Evolutionary conservation across 2,329 filamentous ascomycete species (phyloP), one percentile per base, ranked within the genome.

Genomic region (Juglanconis sp.): DNA sequence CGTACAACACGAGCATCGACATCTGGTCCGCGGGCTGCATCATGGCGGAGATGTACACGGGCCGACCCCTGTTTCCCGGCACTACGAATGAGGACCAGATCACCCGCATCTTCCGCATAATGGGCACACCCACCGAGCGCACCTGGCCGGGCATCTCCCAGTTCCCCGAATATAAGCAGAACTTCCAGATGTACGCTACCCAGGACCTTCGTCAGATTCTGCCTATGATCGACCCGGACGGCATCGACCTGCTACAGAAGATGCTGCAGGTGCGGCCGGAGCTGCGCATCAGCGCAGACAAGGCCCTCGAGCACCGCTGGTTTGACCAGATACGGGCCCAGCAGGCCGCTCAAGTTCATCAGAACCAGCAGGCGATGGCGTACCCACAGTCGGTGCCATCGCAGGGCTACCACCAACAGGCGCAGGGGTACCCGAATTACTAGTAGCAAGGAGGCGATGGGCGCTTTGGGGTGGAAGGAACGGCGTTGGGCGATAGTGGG

Each of bases 21-120:
- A 98, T 99, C 72, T 99, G 95, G 95, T 96, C 92, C 6, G 95
- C 95, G 6, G 95, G 95, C 59, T 99, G 95, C 75, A 99, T 99
- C 80, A 98, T 99, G 95, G 95, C 95, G 9, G 95, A 99, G 77
- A 97, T 99, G 92, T 98, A 96, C 75, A 97, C 94, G 0, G 95
- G 95, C 4, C 86, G 95, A 17, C 95, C 95, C 0, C 83, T 99
- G 6, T 99, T 99, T 78, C 95, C 95, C 0, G 95, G 95, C 61
- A 99, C 95, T 1, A 97, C 95, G 42, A 99, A 99, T 73, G 95
- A 99, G 75, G 95, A 99, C 72, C 95, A 99, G 74, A 87, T 98
- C 55, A 84, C 96, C 65, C 92, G 96, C 73, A 99, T 99, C 74
- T 99, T 99, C 83, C 87, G 95, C 62, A 88, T 99, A 63, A 99